Evolutionary conservation across 257 asterid species (phyloP), one percentile per base, ranked within the genome.

Genomic region (Gynochthodes officinalis): DNA sequence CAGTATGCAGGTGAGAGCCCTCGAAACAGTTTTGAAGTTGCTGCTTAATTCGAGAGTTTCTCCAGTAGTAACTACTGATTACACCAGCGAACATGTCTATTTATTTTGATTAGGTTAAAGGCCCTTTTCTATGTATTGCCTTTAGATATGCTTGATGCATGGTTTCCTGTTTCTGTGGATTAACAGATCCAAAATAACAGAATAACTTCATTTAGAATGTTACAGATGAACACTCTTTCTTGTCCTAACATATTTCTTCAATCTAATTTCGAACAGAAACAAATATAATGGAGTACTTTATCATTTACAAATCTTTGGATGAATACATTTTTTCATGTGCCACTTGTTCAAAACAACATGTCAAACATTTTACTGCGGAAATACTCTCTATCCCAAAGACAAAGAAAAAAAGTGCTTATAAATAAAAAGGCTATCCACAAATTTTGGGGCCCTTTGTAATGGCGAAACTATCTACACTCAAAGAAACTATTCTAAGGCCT

Each of bases 1-100:
- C 27, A 21, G 67, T 76, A 12, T 82, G 82, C 89, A 84, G 96
- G 94, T 83, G 55, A 39, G 1, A 50, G 18, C 25, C 7, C 57
- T 25, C 19, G 66, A 18, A 63, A 14, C 1, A 59, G 13, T 25
- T 7, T 37, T 37, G 9, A 6, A 1, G 52, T 15, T 46, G 19
- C 52, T 46, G 16, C 16, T 11, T 46, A 46, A 46, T 46, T 19
- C 12, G 6, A 7, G 13, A 46, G 52, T 46, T 46, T 46, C 19
- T 0, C 19, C 13, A 37, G 42, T 37, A 37, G 7, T 37, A 37
- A 37, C 42, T 37, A 37, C 3, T 2, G 42, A 2, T 3, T 37
- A 3, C 42, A 37, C 3, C 3, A 2, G 42, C 42, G 7, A 37
- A 3, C 3, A 37, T 37, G 42, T 37, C 42, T 37, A 37, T 7